phyloP scores from a whole-genome alignment of 1,139 yeast genomes.

The Scheffersomyces titani region DNA sequence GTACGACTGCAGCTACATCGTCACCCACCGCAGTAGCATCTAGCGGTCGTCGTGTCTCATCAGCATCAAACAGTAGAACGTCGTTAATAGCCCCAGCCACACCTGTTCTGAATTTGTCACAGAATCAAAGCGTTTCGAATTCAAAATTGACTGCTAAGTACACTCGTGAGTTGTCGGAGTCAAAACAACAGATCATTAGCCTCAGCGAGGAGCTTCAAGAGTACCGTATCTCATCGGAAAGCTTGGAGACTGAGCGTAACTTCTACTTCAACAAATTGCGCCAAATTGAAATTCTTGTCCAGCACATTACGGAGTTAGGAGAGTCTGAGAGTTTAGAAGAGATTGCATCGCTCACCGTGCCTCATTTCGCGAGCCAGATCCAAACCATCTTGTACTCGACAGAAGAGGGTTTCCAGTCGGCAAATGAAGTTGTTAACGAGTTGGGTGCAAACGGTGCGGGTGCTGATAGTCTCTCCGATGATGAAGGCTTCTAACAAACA shows the following conservation, averaged over 20 bases:
- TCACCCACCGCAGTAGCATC: background rate
- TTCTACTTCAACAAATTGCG: slow-evolving; percentile 88
- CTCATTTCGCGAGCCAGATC: slow-evolving; percentile 56
- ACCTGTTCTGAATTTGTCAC: background rate
- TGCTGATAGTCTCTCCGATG: background rate
- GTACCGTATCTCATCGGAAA: slow-evolving; percentile 52
- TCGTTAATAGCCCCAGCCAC: slow-evolving; percentile 7
- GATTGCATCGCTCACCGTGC: slow-evolving; percentile 27
- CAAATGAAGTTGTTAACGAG: slow-evolving; percentile 24
- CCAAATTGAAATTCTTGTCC: slow-evolving; percentile 81
- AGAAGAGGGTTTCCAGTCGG: slow-evolving; percentile 70
- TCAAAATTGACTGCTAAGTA: slow-evolving; percentile 6
- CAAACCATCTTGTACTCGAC: slow-evolving; percentile 79
- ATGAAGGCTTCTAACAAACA: background rate
- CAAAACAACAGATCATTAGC: slow-evolving; percentile 31
- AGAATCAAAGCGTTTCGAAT: background rate
- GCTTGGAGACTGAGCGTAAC: slow-evolving; percentile 77
- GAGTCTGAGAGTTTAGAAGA: slow-evolving; percentile 31
- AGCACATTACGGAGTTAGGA: slow-evolving; percentile 54
- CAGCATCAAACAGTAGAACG: slow-evolving; percentile 1
- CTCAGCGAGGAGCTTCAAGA: slow-evolving; percentile 55
- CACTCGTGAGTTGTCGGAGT: slow-evolving; percentile 11
- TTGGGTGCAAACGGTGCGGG: background rate
- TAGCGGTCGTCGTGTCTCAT: background rate
- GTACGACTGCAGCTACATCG: background rate